Base-by-base conservation (phyloP, 805 yeast species). In the Barnettozyma vustinii region DNA sequence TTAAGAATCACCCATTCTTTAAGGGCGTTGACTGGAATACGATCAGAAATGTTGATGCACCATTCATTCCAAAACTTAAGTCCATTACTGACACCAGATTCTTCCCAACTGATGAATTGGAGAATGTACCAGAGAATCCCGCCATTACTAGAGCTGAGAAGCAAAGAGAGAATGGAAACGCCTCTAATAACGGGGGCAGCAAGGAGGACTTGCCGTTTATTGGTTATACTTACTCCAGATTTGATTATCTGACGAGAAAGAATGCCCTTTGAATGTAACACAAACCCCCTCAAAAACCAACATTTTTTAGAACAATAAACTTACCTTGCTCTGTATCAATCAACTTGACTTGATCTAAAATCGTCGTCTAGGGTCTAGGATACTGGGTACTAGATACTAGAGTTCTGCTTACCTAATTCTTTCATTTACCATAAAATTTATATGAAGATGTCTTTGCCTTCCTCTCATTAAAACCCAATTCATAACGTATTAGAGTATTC, bases 51-150 rank as follows among this genome's bases (percentile, higher is more conserved):
- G 77, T 83, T 51, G 79, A 83, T 46, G 97, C 99, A 2, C 99
- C 99, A 40, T 94, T 94, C 69, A 87, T 94, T 21, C 99, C 99
- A 8, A 87, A 89, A 62, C 76, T 94, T 62, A 80, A 90, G 57
- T 85, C 96, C 12, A 85, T 92, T 52, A 92, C 98, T 6, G 99
- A 94, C 66, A 94, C 99, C 0, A 77, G 97, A 58, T 92, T 92
- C 73, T 94, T 94, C 89, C 98, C 99, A 39, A 89, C 96, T 2
- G 98, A 92, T 65, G 99, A 92, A 63, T 74, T 92, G 60, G 97
- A 92, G 66, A 88, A 87, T 60, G 90, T 92, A 45, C 96, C 98
- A 2, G 97, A 91, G 60, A 81, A 88, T 42, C 96, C 96, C 12
- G 84, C 83, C 5, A 71, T 78, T 63, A 75, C 77, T 62, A 75